Evolutionary conservation across 2,329 filamentous ascomycete genomes (phyloP), one percentile per base, ranked within the genome.

Genomic region (Fusarium sp.): DNA sequence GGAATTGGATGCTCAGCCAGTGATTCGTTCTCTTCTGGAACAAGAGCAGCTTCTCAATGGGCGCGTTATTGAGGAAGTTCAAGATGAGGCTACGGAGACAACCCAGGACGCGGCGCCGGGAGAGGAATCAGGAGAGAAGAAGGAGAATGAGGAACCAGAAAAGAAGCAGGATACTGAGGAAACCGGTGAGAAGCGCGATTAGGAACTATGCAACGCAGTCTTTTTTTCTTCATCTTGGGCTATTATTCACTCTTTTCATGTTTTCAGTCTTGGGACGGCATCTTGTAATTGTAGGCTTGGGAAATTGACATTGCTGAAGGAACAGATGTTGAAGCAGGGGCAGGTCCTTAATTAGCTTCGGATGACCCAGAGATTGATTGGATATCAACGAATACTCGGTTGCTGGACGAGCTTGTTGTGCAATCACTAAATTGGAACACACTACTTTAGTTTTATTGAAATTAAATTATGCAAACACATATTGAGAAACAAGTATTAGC

Each of bases 61-160:
- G 3, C 2, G 3, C 1, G 23, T 5, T 7, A 20, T 42, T 4
- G 26, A 15, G 14, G 53, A 67, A 1, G 4, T 40, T 14, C 20
- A 35, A 6, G 20, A 33, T 40, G 52, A 52, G 17, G 11, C 14
- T n/a, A 3, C 14, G 1, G 26, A 38, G 8, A 4, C 2, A 26
- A 8, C 38, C 9, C n/a, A 26, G 7, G 5, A 53, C 2, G 9
- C 0, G 0, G 8, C 4, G 3, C 2, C 11, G 13, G 15, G n/a
- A 12, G 44, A 42, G 1, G 6, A 26, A 0, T 5, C 12, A 1
- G 8, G 17, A 0, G 38, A n/a, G 27, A 33, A 27, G 23, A 23
- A 23, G 23, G 23, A 23, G 23, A 23, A 23, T 23, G 20, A 14
- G 6, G 12, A 6, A 2, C 5, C 1, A 3, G 32, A 2, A 6